phyloP scores from a whole-genome alignment of 176 grass and related monocot species.

The Poa pratensis region DNA sequence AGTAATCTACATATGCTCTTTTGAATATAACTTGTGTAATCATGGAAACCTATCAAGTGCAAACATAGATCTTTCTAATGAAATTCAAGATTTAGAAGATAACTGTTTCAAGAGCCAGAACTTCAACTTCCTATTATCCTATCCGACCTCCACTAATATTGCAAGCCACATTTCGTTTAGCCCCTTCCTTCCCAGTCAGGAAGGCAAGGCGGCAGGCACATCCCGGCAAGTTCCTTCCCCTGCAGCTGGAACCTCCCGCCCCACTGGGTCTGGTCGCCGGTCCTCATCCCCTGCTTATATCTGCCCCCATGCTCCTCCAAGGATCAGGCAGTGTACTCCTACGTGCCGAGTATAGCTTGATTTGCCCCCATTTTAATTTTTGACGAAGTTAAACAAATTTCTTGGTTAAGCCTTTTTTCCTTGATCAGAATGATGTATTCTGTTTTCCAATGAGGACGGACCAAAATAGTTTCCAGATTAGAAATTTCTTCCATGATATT shows the following conservation, averaged over 20 bases:
- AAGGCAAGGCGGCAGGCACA: neutral
- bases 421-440: neutral
- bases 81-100: neutral
- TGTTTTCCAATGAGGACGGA: neutral
- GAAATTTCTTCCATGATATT: neutral
- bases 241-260: too few species aligned
- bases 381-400: too few species aligned
- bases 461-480: neutral
- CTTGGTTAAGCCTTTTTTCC: neutral
- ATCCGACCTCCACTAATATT: neutral
- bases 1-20: neutral
- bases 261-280: too few species aligned
- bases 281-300: too few species aligned
- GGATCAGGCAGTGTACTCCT: neutral
- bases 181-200: neutral
- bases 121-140: neutral
- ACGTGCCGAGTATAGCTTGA: neutral
- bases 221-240: neutral
- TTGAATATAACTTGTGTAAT: neutral
- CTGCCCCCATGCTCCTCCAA: neutral
- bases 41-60: neutral
- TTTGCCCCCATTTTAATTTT: too few species aligned
- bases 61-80: neutral
- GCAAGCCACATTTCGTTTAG: neutral
- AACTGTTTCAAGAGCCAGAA: neutral